Evolutionary conservation across 768 basidiomycete species (phyloP).

Genomic region (Russula compacta): DNA sequence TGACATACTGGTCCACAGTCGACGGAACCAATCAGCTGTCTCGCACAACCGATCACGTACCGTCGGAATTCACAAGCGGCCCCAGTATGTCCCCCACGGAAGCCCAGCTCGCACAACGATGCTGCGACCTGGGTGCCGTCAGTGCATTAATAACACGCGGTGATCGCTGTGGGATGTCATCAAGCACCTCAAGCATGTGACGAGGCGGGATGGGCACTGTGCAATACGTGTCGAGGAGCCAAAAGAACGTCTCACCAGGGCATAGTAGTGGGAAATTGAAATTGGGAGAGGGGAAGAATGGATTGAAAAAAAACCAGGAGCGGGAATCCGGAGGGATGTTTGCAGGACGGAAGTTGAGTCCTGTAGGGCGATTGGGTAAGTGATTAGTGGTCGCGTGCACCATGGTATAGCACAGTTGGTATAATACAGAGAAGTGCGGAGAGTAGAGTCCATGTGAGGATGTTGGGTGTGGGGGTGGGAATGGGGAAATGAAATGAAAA

Average conservation of each 20-base stretch:
- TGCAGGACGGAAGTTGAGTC: background rate
- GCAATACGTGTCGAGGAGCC: background rate
- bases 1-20: background rate
- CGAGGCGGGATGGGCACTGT: background rate
- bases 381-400: background rate
- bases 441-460: too few relatives aligned
- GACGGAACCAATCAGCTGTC: background rate
- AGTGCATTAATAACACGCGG: too few relatives aligned
- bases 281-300: too few relatives aligned
- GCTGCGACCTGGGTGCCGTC: background rate
- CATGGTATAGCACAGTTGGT: background rate
- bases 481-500: background rate
- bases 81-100: background rate
- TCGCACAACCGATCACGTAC: background rate
- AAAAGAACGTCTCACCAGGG: background rate
- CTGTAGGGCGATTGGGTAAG: background rate
- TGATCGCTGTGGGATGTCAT: background rate
- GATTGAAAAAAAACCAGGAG: too few relatives aligned
- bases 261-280: background rate
- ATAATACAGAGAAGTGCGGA: background rate
- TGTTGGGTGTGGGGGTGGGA: too few relatives aligned
- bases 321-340: too few relatives aligned
- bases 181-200: background rate
- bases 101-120: background rate
- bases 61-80: background rate